phyloP scores from a whole-genome alignment of 306 rosid species.

The Citrullus colocynthis region DNA sequence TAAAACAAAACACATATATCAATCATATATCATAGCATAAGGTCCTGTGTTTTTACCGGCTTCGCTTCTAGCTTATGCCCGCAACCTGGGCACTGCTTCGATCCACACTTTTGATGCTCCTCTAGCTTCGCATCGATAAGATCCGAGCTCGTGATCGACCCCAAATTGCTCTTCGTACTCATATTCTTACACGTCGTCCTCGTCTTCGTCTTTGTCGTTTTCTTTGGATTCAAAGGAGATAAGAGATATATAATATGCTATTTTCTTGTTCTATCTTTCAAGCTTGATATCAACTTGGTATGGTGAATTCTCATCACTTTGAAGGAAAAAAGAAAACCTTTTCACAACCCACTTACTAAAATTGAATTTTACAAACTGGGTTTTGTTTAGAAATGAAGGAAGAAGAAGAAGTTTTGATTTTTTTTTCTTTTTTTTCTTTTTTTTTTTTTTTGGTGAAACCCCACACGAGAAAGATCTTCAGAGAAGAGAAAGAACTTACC shows the following conservation, averaged over 20 bases:
- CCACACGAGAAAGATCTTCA: constrained; percentile 26
- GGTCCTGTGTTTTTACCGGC: constrained; percentile 37
- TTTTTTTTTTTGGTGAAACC: not conserved
- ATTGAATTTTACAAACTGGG: not conserved
- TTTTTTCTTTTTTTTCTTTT: not conserved
- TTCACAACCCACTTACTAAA: constrained; percentile 17
- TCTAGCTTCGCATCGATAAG: constrained; percentile 96
- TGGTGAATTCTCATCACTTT: constrained; percentile 6
- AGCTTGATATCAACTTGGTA: not conserved
- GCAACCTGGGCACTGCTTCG: constrained; percentile 97
- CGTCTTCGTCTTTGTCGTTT: not conserved
- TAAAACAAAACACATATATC: not conserved
- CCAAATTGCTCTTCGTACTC: constrained; percentile 34
- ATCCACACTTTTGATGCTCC: constrained; percentile 89
- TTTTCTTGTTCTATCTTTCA: not conserved
- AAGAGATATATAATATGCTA: not conserved
- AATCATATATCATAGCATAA: not conserved
- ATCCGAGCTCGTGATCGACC: constrained; percentile 57
- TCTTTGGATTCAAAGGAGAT: not conserved
- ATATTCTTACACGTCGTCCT: too few species aligned
- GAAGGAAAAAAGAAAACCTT: constrained; percentile 10
- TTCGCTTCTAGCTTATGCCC: constrained; percentile 81
- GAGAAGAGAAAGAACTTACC: not conserved
- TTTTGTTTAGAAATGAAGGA: not conserved
- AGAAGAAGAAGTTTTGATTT: constrained; percentile 5